Conservation (phyloP, 1,284 basidiomycete genomes). For the Irpex sp. region DNA sequence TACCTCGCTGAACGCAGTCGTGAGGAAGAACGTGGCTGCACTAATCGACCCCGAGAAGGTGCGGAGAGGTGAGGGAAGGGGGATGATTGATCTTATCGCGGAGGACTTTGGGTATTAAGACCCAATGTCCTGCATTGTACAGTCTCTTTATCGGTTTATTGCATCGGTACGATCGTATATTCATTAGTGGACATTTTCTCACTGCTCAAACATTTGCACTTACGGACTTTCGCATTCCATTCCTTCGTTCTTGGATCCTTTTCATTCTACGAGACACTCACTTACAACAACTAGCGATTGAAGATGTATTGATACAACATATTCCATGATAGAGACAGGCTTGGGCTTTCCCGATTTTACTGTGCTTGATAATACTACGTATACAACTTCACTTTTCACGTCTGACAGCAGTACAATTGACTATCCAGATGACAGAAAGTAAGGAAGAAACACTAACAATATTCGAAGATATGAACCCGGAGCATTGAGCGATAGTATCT, state of each 20-base stretch:
- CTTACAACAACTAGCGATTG: background rate
- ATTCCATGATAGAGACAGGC: background rate
- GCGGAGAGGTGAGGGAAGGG: slow-evolving; percentile 57
- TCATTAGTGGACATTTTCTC: background rate
- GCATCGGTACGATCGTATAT: background rate
- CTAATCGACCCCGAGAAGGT: slow-evolving; percentile 59
- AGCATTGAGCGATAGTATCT: too few species aligned
- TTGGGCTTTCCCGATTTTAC: background rate
- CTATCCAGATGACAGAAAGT: too few species aligned
- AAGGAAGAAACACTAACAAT: too few species aligned
- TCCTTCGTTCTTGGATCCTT: background rate
- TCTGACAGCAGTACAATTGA: too few species aligned
- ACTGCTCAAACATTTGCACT: background rate
- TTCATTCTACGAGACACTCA: background rate
- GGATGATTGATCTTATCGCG: slow-evolving; percentile 57
- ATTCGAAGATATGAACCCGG: too few species aligned
- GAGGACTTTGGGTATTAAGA: slow-evolving; percentile 66
- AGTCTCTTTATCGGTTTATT: background rate
- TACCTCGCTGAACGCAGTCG: slow-evolving; percentile 64
- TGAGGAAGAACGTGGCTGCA: slow-evolving; percentile 64
- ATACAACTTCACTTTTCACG: too few species aligned
- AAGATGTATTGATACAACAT: background rate
- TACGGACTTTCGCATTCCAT: background rate
- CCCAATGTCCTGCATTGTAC: background rate
- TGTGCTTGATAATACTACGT: background rate